Conservation (phyloP, 495 filamentous ascomycete genomes). For the Podospora pseudocomata region DNA sequence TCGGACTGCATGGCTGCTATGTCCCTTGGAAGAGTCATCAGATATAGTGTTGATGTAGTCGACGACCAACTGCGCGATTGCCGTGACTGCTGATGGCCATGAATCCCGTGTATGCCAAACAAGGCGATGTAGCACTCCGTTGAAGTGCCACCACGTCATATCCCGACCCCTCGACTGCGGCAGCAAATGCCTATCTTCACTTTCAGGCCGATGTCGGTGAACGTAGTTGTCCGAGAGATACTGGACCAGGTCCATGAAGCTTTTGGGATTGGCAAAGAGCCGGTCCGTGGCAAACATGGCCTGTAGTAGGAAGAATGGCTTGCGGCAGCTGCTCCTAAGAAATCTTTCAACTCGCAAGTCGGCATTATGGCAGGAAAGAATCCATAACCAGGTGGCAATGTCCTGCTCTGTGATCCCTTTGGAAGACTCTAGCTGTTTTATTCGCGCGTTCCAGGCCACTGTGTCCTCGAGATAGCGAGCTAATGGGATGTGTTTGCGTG, state of each 20-base stretch:
- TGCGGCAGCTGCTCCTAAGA: conserved; percentile 30
- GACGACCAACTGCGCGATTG: conserved; percentile 33
- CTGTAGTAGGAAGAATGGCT: conserved; percentile 39
- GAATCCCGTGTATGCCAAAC: conserved; percentile 29
- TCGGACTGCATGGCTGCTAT: conserved; percentile 22
- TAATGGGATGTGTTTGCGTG: conserved; percentile 11
- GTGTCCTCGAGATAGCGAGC: conserved; percentile 20
- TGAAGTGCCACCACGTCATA: conserved; percentile 33
- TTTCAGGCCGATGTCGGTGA: conserved; percentile 13
- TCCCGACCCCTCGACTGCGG: conserved; percentile 13
- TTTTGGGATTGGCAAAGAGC: conserved; percentile 26
- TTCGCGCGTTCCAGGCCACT: conserved; percentile 30
- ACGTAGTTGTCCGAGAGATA: conserved; percentile 35
- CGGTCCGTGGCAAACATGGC: conserved; percentile 35
- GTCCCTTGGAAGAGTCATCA: conserved; percentile 3
- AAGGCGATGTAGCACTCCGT: conserved; percentile 33
- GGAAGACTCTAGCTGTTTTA: conserved; percentile 21
- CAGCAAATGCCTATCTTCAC: conserved; percentile 7
- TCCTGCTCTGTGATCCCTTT: conserved; percentile 29
- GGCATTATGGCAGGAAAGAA: conserved; percentile 37
- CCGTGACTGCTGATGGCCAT: conserved; percentile 35
- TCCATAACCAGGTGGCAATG: conserved; percentile 42
- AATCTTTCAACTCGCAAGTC: conserved; percentile 32
- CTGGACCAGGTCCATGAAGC: conserved; percentile 29
- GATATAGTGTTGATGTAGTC: conserved; percentile 35